A percentile compares a stretch with the other conserved stretches of the same genome.
These are phyloP conservation scores for Chlorociboria aeruginascens DNA, from an alignment of 495 filamentous ascomycete genomes.

Conservation along the genomic window DNA sequence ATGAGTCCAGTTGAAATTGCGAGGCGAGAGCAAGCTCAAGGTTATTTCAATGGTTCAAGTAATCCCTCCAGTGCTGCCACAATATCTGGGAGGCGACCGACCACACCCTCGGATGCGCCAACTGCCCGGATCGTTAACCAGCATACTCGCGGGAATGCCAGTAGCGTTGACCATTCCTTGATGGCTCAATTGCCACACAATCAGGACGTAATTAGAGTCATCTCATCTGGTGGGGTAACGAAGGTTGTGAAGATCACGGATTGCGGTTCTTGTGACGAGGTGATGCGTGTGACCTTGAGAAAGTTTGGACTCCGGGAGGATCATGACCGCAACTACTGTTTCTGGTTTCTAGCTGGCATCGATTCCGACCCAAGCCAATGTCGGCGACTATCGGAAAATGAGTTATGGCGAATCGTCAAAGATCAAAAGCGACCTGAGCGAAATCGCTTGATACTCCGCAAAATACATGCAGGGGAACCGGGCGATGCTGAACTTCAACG, in stretches of 20 bases:
- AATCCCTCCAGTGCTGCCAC: slow-evolving; percentile 36
- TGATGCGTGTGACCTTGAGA: slow-evolving; percentile 71
- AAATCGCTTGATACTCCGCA: slow-evolving; percentile 78
- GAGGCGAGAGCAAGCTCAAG: slow-evolving; percentile 36
- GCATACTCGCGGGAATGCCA: slow-evolving; percentile 49
- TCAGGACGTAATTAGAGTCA: slow-evolving; percentile 77
- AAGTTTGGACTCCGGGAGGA: slow-evolving; percentile 70
- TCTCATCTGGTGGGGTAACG: slow-evolving; percentile 80
- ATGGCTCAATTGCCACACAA: slow-evolving; percentile 70
- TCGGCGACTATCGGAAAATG: slow-evolving; percentile 66
- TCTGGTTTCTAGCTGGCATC: slow-evolving; percentile 71
- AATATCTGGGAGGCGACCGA: slow-evolving; percentile 33
- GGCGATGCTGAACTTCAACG: slow-evolving; percentile 67
- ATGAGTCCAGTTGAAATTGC: slow-evolving; percentile 38
- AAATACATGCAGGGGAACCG: slow-evolving; percentile 78
- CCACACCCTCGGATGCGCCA: slow-evolving; percentile 28
- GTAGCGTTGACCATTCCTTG: slow-evolving; percentile 67
- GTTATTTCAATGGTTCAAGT: slow-evolving; percentile 33
- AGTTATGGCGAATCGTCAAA: slow-evolving; percentile 75
- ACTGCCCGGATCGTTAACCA: slow-evolving; percentile 32
- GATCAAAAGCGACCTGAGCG: slow-evolving; percentile 66
- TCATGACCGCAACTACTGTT: slow-evolving; percentile 69
- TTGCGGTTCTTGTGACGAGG: slow-evolving; percentile 81
- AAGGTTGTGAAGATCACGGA: slow-evolving; percentile 82
- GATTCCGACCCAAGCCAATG: slow-evolving; percentile 69